Evolutionary conservation across 2,329 filamentous ascomycete genomes (phyloP).

Genomic region (Cordyceps cateniannulata): DNA sequence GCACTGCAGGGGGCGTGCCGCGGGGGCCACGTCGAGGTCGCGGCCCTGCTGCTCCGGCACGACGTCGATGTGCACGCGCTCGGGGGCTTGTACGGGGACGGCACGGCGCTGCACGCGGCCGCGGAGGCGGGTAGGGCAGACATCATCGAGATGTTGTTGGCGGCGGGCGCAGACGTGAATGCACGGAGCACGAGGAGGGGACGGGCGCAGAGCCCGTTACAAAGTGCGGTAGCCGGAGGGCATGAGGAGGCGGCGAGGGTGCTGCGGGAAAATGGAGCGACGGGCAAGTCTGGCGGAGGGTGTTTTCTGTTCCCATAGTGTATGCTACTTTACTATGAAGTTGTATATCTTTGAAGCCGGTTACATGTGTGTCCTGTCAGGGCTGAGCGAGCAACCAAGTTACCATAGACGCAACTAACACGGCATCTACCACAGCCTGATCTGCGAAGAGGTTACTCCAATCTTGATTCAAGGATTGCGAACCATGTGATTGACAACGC

Average conservation of each 20-base stretch:
- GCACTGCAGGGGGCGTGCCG: no score
- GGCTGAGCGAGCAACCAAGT: no score
- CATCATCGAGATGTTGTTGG: conserved; percentile 22
- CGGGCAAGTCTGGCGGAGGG: not conserved
- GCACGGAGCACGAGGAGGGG: conserved; percentile 13
- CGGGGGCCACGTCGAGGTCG: no score
- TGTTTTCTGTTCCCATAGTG: not conserved
- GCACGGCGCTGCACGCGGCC: conserved; percentile 16
- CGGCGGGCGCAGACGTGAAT: conserved; percentile 30
- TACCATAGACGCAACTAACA: no score
- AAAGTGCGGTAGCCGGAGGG: conserved; percentile 28
- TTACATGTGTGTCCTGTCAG: no score
- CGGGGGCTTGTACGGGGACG: conserved; percentile 18
- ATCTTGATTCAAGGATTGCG: no score
- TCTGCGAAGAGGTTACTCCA: no score
- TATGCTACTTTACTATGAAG: not conserved
- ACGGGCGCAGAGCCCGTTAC: conserved; percentile 26
- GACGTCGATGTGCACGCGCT: conserved; percentile 19
- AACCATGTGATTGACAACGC: no score
- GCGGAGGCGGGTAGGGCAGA: conserved; percentile 14
- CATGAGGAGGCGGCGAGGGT: conserved; percentile 34
- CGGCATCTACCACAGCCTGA: no score
- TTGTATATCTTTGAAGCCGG: no score
- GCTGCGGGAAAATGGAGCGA: conserved; percentile 30
- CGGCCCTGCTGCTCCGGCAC: no score